Percentiles rank a stretch among this genome's conserved stretches.
phyloP scores from a whole-genome alignment of 768 basidiomycete species.

The Auricularia heimuer region DNA sequence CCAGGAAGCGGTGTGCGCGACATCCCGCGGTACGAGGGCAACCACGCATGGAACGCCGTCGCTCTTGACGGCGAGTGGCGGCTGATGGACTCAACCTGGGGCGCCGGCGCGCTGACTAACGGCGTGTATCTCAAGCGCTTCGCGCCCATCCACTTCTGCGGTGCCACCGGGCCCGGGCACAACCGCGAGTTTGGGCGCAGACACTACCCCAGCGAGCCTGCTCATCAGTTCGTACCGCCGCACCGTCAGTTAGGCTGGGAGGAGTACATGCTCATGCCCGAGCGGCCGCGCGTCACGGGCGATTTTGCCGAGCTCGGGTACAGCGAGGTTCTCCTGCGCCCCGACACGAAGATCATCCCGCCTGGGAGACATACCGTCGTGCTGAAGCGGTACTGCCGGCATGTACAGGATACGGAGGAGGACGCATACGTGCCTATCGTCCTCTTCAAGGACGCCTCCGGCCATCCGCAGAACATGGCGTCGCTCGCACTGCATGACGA shows the following conservation, averaged over 20 bases:
- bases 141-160: conserved; percentile 4
- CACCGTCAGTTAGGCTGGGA: neutral
- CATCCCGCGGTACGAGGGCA: conserved; percentile 3
- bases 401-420: neutral
- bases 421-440: neutral
- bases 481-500: neutral
- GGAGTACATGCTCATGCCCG: neutral
- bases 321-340: neutral
- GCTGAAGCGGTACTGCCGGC: neutral
- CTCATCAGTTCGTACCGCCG: neutral
- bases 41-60: conserved; percentile 9
- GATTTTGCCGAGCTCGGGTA: neutral
- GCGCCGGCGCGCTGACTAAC: conserved; percentile 4
- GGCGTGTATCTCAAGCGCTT: conserved; percentile 4
- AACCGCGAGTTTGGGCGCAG: conserved; percentile 2
- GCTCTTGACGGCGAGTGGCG: conserved; percentile 6
- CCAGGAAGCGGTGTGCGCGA: neutral
- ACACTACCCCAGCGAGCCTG: conserved; percentile 1
- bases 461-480: neutral
- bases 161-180: neutral
- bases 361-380: neutral
- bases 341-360: neutral
- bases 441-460: neutral
- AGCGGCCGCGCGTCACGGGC: neutral
- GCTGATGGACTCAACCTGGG: conserved; percentile 5